Evolutionary conservation across 306 rosid species (phyloP), one percentile per base, ranked within the genome.

Genomic region (Mimosa bimucronata): DNA sequence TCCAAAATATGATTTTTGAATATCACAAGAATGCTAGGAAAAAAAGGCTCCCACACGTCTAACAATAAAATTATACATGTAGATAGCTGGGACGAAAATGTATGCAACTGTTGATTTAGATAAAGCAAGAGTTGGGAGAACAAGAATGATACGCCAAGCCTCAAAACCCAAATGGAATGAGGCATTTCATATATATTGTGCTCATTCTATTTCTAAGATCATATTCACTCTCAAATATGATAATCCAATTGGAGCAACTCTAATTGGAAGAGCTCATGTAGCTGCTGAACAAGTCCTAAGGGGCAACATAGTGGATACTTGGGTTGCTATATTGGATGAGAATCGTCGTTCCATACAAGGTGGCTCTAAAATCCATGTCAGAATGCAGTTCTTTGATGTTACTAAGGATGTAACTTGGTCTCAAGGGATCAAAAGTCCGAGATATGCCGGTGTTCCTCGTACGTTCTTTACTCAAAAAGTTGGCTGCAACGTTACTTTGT

Each of bases 91-190:
- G 21, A 72, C 83, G 21, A 79, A 79, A 66, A 81, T 91, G 68
- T 91, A 95, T 86, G 97, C 98, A 82, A 89, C 97, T 11, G 83
- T 95, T 65, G 96, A 92, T 89, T 83, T 92, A 19, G 97, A 87
- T 19, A 90, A 89, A 62, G 93, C 92, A 4, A 83, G 96, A 18
- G 93, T 85, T 41, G 92, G 88, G 0, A 78, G 86, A 9, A 95
- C 94, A 1, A 82, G 87, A 71, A 81, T 83, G 84, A 4, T 90
- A 30, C 66, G 73, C 50, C 64, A 79, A 71, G 60, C 90, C 28
- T 78, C 80, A 46, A 76, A 61, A 18, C 94, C 94, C 0, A 68
- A 52, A 1, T 95, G 98, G 98, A 21, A 61, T 1, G 94, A 92
- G 81, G 74, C 16, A 3, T 92, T 92, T 67, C 88, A 75, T 74